Evolutionary conservation across 495 filamentous ascomycete species (phyloP).

Genomic region (Oleoguttula mirabilis): DNA sequence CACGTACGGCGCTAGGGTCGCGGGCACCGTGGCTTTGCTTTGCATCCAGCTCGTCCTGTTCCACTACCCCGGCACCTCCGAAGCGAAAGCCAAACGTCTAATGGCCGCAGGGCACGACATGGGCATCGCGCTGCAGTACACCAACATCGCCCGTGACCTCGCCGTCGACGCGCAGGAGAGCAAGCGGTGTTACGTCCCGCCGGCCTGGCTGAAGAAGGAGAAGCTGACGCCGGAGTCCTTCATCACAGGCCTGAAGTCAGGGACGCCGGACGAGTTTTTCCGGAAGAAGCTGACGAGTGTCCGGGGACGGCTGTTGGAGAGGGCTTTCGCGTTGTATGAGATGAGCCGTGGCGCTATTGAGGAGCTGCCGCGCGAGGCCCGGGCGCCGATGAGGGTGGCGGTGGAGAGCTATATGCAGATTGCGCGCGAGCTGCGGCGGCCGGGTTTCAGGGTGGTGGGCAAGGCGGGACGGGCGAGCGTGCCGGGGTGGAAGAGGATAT

Average conservation of each 20-base stretch:
- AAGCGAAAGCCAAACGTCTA: constrained; percentile 16
- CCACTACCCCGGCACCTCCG: constrained; percentile 30
- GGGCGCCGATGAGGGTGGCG: constrained; percentile 50
- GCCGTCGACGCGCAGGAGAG: constrained; percentile 44
- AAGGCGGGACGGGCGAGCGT: constrained; percentile 48
- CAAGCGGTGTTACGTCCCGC: constrained; percentile 50
- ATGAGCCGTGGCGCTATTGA: constrained; percentile 40
- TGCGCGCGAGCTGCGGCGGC: constrained; percentile 42
- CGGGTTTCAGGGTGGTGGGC: constrained; percentile 30
- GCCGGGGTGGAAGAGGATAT: constrained; percentile 39
- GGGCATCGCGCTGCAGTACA: constrained; percentile 57
- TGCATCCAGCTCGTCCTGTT: constrained; percentile 50
- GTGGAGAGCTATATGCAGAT: constrained; percentile 68
- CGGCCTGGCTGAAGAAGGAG: constrained; percentile 44
- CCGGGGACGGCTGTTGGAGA: constrained; percentile 40
- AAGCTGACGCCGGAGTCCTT: constrained; percentile 42
- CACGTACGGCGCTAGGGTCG: constrained; percentile 47
- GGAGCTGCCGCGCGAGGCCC: constrained; percentile 41
- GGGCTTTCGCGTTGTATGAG: constrained; percentile 43
- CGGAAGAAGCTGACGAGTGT: constrained; percentile 32
- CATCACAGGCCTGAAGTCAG: constrained; percentile 34
- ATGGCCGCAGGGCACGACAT: constrained; percentile 43
- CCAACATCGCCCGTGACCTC: constrained; percentile 62
- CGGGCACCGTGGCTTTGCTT: constrained; percentile 54
- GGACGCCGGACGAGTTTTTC: constrained; percentile 9